A percentile compares a stretch with the other conserved stretches of the same genome.
These are phyloP conservation scores for Daldinia sp. DNA, from an alignment of 2,329 filamentous ascomycete genomes.

Conservation along the genomic window DNA sequence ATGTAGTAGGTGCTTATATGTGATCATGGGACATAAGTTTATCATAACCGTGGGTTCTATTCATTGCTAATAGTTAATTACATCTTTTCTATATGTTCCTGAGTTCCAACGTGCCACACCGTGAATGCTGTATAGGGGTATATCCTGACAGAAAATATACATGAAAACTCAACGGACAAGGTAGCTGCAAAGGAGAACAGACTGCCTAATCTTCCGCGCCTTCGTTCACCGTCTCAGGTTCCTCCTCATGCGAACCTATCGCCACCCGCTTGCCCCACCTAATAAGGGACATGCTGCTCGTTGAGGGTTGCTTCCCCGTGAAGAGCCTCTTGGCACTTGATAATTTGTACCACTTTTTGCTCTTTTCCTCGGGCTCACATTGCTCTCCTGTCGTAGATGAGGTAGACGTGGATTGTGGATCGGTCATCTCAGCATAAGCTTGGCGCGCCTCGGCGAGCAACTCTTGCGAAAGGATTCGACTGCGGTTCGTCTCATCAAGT, in stretches of 20 bases:
- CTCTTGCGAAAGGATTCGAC: not conserved
- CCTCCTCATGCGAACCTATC: not conserved
- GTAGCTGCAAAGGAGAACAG: no score
- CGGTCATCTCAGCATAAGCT: not conserved
- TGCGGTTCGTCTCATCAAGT: not conserved
- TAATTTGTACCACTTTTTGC: not conserved
- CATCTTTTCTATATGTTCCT: not conserved
- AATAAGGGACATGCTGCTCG: not conserved
- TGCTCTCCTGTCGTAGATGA: not conserved
- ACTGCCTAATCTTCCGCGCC: not conserved
- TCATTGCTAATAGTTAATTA: no score
- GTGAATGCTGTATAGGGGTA: not conserved
- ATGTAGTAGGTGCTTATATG: not conserved
- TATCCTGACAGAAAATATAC: not conserved
- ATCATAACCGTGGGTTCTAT: not conserved
- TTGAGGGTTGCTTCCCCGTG: not conserved
- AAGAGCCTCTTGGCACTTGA: not conserved
- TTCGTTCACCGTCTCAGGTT: not conserved
- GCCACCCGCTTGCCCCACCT: no score
- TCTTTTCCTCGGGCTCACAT: not conserved
- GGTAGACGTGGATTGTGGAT: not conserved
- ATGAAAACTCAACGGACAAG: not conserved
- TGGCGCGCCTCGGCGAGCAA: not conserved
- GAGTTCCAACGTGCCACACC: not conserved
- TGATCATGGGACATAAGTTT: not conserved